Percentiles rank a stretch among this genome's conserved stretches.
These are phyloP conservation scores for Solanum habrochaites DNA, from an alignment of 257 asterid species.

Conservation along the genomic window DNA sequence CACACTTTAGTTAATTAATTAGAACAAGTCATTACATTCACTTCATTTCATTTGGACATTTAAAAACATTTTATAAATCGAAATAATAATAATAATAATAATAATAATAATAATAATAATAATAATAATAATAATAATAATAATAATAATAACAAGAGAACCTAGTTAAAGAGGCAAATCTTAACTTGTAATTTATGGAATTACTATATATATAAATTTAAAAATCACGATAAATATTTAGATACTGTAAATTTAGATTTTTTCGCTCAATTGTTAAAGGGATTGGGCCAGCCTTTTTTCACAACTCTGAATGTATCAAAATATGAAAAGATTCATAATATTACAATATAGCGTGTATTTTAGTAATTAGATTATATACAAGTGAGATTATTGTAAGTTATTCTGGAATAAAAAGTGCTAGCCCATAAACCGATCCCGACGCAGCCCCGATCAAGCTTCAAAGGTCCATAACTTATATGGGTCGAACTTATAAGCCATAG, in stretches of 20 bases:
- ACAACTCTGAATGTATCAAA: too few species aligned
- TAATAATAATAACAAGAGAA: neutral
- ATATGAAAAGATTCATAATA: too few species aligned
- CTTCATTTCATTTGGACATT: neutral
- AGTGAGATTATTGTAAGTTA: too few species aligned
- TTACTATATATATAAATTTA: neutral
- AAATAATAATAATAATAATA: neutral
- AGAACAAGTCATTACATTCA: neutral
- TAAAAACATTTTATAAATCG: neutral
- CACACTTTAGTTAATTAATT: neutral
- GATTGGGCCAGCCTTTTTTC: too few species aligned
- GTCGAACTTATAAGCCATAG: too few species aligned
- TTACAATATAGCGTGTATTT: too few species aligned
- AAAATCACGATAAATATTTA: fast-evolving
- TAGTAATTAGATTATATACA: too few species aligned
- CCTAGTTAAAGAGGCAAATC: neutral
- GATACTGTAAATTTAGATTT: too few species aligned
- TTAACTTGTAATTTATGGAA: neutral
- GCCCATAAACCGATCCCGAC: too few species aligned
- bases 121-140: neutral
- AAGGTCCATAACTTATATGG: too few species aligned
- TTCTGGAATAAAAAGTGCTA: fast-evolving
- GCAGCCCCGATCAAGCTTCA: too few species aligned
- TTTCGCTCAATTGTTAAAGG: too few species aligned
- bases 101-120: neutral